Evolutionary conservation across 1,284 basidiomycete genomes (phyloP).

Genomic region (Irpex sp.): DNA sequence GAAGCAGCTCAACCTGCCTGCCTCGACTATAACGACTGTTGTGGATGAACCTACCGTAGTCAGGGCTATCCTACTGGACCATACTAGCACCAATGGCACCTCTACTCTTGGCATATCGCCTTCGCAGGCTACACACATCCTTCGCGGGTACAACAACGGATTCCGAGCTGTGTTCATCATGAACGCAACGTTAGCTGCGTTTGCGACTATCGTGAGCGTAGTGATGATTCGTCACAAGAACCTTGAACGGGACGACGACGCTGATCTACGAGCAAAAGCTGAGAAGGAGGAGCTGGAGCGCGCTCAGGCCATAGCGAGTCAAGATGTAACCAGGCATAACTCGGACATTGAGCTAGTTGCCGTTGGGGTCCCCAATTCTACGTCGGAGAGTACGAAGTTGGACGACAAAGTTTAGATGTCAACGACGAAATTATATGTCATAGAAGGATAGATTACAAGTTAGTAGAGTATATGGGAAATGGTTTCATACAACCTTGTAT

Average conservation of each 20-base stretch:
- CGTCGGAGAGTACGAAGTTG: neutral
- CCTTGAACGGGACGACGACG: slow-evolving; percentile 54
- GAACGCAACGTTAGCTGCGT: slow-evolving; percentile 45
- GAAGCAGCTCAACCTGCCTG: slow-evolving; percentile 32
- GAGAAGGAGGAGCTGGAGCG: slow-evolving; percentile 6
- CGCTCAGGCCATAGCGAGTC: neutral
- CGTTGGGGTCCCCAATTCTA: neutral
- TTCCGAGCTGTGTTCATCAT: slow-evolving; percentile 57
- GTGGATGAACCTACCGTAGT: slow-evolving; percentile 50
- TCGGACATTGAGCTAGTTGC: slow-evolving; percentile 4
- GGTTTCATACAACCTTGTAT: no score
- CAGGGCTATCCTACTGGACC: slow-evolving; percentile 24
- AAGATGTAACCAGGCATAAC: neutral
- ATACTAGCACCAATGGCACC: slow-evolving; percentile 15
- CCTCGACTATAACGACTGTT: slow-evolving; percentile 34
- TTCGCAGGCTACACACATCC: slow-evolving; percentile 36
- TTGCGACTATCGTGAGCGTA: slow-evolving; percentile 47
- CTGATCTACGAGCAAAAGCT: slow-evolving; percentile 29
- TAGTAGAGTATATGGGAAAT: no score
- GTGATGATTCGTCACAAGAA: slow-evolving; percentile 58
- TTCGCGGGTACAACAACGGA: slow-evolving; percentile 54
- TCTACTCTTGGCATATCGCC: slow-evolving; percentile 35
- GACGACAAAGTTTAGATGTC: neutral
- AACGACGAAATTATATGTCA: no score
- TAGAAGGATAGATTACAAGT: no score